These are phyloP conservation scores for Citrus australasica DNA, from an alignment of 345 rosid genomes.

Conservation along the genomic window DNA sequence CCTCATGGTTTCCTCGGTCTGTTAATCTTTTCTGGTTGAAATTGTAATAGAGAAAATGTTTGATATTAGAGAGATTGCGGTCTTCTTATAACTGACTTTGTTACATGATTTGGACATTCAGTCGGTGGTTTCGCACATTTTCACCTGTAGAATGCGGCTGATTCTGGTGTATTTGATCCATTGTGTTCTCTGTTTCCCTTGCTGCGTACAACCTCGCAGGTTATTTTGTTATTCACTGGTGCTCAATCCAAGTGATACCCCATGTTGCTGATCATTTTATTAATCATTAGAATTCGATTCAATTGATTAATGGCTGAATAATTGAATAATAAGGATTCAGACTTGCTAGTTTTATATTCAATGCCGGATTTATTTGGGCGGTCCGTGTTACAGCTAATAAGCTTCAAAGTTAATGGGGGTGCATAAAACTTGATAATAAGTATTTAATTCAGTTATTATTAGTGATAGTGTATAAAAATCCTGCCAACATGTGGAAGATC, in stretches of 20 bases:
- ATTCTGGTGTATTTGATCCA: not conserved
- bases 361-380: not conserved
- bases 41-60: not conserved
- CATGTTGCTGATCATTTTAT: not conserved
- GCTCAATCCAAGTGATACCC: not conserved
- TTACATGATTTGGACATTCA: not conserved
- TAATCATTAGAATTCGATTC: not conserved
- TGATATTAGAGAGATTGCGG: not conserved
- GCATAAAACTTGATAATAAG: not conserved
- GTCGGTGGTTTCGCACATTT: not conserved
- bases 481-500: not conserved
- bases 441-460: slow-evolving; percentile 1
- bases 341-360: not conserved
- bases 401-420: slow-evolving; percentile 12
- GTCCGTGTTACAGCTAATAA: slow-evolving; percentile 5
- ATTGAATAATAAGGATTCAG: not conserved
- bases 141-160: not conserved
- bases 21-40: not conserved
- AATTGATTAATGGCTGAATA: not conserved
- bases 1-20: not conserved
- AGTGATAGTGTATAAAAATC: not conserved
- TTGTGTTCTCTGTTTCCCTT: not conserved
- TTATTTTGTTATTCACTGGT: not conserved
- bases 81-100: not conserved
- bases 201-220: not conserved